Conservation (phyloP, 1,139 yeast genomes). For the Nakaseomyces nivariensis region DNA sequence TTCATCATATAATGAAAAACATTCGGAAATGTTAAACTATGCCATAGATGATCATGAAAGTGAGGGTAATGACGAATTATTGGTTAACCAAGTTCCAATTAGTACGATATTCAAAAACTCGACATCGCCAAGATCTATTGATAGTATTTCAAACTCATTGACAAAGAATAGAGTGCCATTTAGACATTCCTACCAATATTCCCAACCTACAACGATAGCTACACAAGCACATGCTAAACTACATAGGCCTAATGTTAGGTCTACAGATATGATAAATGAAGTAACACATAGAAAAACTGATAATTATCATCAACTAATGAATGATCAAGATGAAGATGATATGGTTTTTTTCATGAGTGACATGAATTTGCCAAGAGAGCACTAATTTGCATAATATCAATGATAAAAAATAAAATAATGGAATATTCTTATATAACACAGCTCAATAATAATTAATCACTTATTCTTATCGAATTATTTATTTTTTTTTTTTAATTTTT, state of each 20-base stretch:
- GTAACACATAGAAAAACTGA: constrained; percentile 6
- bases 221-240: constrained; percentile 33
- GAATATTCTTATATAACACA: too few relatives aligned
- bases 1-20: constrained; percentile 15
- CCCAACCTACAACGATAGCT: constrained; percentile 32
- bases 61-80: constrained; percentile 14
- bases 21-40: neutral
- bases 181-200: constrained; percentile 25
- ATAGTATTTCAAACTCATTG: constrained; percentile 22
- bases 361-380: constrained; percentile 40
- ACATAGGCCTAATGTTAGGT: constrained; percentile 30
- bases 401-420: too few relatives aligned
- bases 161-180: constrained; percentile 20
- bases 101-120: constrained; percentile 11
- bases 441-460: too few relatives aligned
- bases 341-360: constrained; percentile 84
- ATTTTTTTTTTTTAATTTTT: constrained; percentile 27
- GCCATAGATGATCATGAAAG: constrained; percentile 3
- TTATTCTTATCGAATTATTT: constrained; percentile 16
- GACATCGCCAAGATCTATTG: constrained; percentile 24
- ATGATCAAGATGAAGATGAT: constrained; percentile 61
- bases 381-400: constrained; percentile 19
- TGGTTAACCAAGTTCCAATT: constrained; percentile 6
- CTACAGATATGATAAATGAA: constrained; percentile 12
- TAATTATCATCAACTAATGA: neutral